Evolutionary conservation across 768 basidiomycete species (phyloP), one percentile per base, ranked within the genome.

Genomic region (Tricholoma hemisulphureum): DNA sequence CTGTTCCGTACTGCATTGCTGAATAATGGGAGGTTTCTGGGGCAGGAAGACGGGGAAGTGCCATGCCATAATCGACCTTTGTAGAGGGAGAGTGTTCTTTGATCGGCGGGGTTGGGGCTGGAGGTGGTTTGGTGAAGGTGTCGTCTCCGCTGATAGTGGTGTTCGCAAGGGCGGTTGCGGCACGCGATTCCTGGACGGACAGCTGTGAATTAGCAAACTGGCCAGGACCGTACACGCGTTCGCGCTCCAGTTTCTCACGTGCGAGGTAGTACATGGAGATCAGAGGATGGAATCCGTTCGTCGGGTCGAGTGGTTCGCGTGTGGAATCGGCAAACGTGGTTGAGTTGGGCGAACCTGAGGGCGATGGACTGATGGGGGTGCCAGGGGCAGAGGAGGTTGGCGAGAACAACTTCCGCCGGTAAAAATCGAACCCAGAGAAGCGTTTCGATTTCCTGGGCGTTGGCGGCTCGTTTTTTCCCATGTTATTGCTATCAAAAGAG

Each of bases 221-320:
- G 3, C 95, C 95, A 0, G 88, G 87, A 0, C 96, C 97, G 71
- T 95, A 98, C 6, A 99, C 91, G 52, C 84, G 82, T 64, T 99
- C 97, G 55, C 97, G 80, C 68, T 98, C 95, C 67, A 95, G 79
- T 80, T 98, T 98, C 77, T 99, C 97, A 53, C 93, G 80, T 4
- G 95, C 91, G 18, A 99, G 85, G 76, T 87, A 98, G 71, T 99
- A 99, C 75, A 99, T 98, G 28, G 95, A 93, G 46, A 98, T 83
- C 24, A 99, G 81, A 0, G 94, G 95, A 69, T 98, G 94, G 77
- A 93, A 99, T 1, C 95, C 97, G 54, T 84, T 78, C 13, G 93
- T 96, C 4, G 96, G 95, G 67, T 99, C 96, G 60, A 77, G 61
- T 10, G 80, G 81, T 59, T 87, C 79, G 58, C 77, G 80, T 53